A percentile compares a stretch with the other conserved stretches of the same genome.
Conservation (phyloP, 768 basidiomycete genomes). For the Boletus rubescentipes region DNA sequence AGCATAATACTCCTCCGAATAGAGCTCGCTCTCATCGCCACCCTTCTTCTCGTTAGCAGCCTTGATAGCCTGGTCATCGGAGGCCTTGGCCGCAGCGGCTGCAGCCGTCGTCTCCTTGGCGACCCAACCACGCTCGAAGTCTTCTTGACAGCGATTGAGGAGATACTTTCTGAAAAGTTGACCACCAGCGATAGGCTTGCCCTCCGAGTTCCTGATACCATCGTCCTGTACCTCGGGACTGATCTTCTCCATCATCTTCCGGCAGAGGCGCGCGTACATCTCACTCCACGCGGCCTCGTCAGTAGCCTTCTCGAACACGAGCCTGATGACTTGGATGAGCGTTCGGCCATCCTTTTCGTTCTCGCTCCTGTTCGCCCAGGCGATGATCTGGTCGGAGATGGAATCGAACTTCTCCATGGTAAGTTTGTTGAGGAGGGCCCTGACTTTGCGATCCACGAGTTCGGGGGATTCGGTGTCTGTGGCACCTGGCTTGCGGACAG, state of each 20-base stretch:
- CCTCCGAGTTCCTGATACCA: slow-evolving; percentile 75
- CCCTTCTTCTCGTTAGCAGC: slow-evolving; percentile 61
- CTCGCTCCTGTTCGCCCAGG: slow-evolving; percentile 92
- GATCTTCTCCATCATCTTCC: slow-evolving; percentile 95
- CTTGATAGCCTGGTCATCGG: slow-evolving; percentile 80
- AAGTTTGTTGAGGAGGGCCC: slow-evolving; percentile 87
- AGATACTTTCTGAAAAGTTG: slow-evolving; percentile 96
- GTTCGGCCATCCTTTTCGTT: slow-evolving; percentile 92
- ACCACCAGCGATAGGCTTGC: slow-evolving; percentile 89
- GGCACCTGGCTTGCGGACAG: slow-evolving; percentile 41
- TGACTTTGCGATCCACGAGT: slow-evolving; percentile 91
- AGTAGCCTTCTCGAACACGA: slow-evolving; percentile 96
- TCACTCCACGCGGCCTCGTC: slow-evolving; percentile 95
- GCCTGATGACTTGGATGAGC: slow-evolving; percentile 92
- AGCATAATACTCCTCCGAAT: slow-evolving; percentile 95
- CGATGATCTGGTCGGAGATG: slow-evolving; percentile 92
- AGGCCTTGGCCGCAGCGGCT: slow-evolving; percentile 81
- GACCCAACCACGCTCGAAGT: slow-evolving; percentile 96
- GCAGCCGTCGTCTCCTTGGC: slow-evolving; percentile 84
- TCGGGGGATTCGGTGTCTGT: slow-evolving; percentile 71
- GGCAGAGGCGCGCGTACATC: slow-evolving; percentile 95
- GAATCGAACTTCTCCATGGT: slow-evolving; percentile 97
- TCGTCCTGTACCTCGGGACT: slow-evolving; percentile 87
- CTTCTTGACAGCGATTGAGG: slow-evolving; percentile 94
- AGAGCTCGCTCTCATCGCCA: slow-evolving; percentile 65